Percentiles rank a stretch among this genome's conserved stretches.
These are phyloP conservation scores for Trichophyton equinum DNA, from an alignment of 2,329 filamentous ascomycete genomes.

Conservation along the genomic window DNA sequence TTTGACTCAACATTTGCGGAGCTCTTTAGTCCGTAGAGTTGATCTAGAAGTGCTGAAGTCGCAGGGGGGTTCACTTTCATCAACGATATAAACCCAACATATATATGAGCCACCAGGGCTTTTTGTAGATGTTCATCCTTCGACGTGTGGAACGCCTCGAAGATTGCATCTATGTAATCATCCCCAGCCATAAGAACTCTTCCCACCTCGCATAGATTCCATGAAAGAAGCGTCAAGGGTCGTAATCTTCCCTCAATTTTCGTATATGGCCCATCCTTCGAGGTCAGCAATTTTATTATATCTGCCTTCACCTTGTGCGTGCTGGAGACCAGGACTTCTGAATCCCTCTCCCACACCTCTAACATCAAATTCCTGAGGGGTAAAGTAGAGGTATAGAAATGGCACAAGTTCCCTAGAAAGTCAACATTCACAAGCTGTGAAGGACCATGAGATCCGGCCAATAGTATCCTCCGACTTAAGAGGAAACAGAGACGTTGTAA, in stretches of 20 bases:
- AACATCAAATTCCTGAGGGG: slow-evolving; percentile 42
- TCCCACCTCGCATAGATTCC: slow-evolving; percentile 33
- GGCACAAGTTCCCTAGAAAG: slow-evolving; percentile 57
- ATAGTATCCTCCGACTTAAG: slow-evolving; percentile 47
- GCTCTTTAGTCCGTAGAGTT: slow-evolving; percentile 66
- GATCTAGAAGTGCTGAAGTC: slow-evolving; percentile 64
- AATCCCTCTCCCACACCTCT: slow-evolving; percentile 33
- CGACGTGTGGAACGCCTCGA: slow-evolving; percentile 39
- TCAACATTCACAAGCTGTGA: slow-evolving; percentile 47
- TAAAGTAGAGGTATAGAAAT: slow-evolving; percentile 52
- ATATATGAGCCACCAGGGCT: slow-evolving; percentile 58
- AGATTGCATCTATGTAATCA: slow-evolving; percentile 70
- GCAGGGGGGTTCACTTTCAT: slow-evolving; percentile 55
- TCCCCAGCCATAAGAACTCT: slow-evolving; percentile 66
- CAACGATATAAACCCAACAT: slow-evolving; percentile 61
- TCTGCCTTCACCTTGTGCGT: slow-evolving; percentile 26
- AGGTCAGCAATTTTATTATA: slow-evolving; percentile 23
- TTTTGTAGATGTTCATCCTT: slow-evolving; percentile 52
- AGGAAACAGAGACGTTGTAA: slow-evolving; percentile 55
- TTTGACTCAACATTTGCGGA: slow-evolving; percentile 51
- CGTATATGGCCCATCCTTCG: slow-evolving; percentile 11
- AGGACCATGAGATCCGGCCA: slow-evolving; percentile 34
- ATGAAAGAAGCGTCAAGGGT: slow-evolving; percentile 29
- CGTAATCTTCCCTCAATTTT: slow-evolving; percentile 21
- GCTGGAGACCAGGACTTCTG: slow-evolving; percentile 23